Base-by-base conservation (phyloP, 1,284 basidiomycete genomes). In the Moesziomyces globuligerus region DNA sequence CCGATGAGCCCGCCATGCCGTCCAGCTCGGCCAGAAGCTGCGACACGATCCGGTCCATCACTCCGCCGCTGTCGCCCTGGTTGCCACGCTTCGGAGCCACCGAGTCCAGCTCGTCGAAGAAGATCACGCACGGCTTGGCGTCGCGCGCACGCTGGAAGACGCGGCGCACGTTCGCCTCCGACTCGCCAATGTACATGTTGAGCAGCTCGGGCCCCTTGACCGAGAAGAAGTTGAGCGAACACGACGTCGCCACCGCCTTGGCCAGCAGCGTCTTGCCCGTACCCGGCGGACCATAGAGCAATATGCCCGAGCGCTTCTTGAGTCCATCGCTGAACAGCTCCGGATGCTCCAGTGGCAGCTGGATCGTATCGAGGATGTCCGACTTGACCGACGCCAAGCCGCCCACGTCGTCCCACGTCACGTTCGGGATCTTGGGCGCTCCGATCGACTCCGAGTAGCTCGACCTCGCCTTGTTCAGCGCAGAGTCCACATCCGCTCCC, bases 331-430 rank as follows among this genome's bases (percentile, higher is more conserved):
- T 87, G 83, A 99, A 99, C 1, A 99, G 84, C 76, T 98, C 94
- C 3, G 96, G 95, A 79, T 93, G 89, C 60, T 97, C 92, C 24
- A 99, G 85, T 0, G 96, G 96, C 4, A 99, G 85, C 81, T 98
- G 94, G 44, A 98, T 92, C 17, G 95, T 99, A 77, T 99, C 95
- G 71, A 98, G 85, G 56, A 99, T 98, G 75, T 98, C 95, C 40
- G 88, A 84, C 83, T 98, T 98, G 58, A 98, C 93, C 64, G 87
- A 85, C 1, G 89, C 90, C 18, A 99, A 85, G 7, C 96, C 96
- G 38, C 96, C 96, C 15, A 99, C 91, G 81, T 98, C 96, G 83
- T 98, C 93, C 96, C 96, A 99, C 0, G 91, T 89, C 0, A 99
- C 94, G 66, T 89, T 92, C 1, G 96, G 96, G 48, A 99, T 98